phyloP scores from a whole-genome alignment of 179 eudicot genomes.

The Carnegiea gigantea region DNA sequence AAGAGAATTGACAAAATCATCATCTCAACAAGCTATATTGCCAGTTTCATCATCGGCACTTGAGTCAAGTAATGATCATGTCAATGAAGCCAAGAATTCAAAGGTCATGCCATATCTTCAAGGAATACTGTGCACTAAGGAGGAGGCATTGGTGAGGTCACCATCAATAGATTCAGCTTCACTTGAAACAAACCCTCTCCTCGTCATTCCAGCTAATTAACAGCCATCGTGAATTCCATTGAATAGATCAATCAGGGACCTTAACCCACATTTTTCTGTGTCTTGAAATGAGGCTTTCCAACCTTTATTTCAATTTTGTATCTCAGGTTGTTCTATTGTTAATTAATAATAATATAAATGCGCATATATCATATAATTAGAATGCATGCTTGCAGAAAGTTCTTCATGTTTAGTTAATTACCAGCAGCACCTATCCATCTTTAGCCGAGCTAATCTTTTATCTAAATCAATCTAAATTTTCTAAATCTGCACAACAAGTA shows the following conservation, averaged over 20 bases:
- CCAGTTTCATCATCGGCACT: slow-evolving; percentile 28
- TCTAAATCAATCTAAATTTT: too few relatives aligned
- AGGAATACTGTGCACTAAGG: slow-evolving; percentile 29
- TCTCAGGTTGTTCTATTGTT: slow-evolving; percentile 5
- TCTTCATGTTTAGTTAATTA: too few relatives aligned
- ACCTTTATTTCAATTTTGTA: neutral
- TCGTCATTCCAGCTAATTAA: neutral
- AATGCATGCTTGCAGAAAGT: too few relatives aligned
- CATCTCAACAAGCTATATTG: slow-evolving; percentile 18
- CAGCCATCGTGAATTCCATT: too few relatives aligned
- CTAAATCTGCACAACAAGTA: too few relatives aligned
- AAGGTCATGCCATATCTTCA: slow-evolving; percentile 22
- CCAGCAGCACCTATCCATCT: too few relatives aligned
- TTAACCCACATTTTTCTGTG: slow-evolving; percentile 31
- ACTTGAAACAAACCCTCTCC: slow-evolving; percentile 46
- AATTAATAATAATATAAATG: slow-evolving; percentile 9
- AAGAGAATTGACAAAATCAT: slow-evolving; percentile 38
- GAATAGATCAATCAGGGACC: too few relatives aligned
- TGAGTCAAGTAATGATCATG: neutral
- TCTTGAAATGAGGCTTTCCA: neutral
- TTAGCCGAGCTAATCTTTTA: too few relatives aligned
- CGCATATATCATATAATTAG: neutral
- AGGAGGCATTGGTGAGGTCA: slow-evolving; percentile 24
- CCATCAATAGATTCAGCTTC: slow-evolving; percentile 14
- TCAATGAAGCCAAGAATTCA: neutral